Percentiles rank a stretch among this genome's conserved stretches.
Evolutionary conservation across 768 basidiomycete genomes (phyloP).

Genomic region (Rhizopogon vulgaris): DNA sequence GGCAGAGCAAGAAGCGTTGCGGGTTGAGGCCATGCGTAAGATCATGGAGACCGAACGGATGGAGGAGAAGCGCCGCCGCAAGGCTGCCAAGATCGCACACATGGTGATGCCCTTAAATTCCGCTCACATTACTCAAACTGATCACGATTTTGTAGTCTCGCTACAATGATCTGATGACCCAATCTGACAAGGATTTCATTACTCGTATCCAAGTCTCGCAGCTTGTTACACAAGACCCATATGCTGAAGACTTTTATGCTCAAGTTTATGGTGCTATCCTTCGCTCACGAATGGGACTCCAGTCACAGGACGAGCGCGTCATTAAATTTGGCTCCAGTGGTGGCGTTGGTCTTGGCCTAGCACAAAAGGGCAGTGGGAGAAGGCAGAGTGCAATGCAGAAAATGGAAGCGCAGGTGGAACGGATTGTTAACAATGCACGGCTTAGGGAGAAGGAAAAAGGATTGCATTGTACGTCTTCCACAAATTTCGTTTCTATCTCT

Average conservation of each 20-base stretch:
- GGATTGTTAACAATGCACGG: slow-evolving; percentile 89
- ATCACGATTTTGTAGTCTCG: slow-evolving; percentile 50
- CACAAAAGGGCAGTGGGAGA: slow-evolving; percentile 54
- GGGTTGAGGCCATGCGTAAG: slow-evolving; percentile 78
- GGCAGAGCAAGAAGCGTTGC: slow-evolving; percentile 62
- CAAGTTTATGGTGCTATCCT: slow-evolving; percentile 89
- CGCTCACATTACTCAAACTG: neutral
- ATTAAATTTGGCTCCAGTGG: slow-evolving; percentile 79
- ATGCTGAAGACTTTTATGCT: slow-evolving; percentile 97
- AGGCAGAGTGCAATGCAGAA: slow-evolving; percentile 84
- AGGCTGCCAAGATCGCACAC: slow-evolving; percentile 80
- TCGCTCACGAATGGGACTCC: slow-evolving; percentile 71
- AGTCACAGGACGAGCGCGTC: slow-evolving; percentile 69
- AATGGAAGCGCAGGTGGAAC: slow-evolving; percentile 93
- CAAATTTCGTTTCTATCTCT: neutral
- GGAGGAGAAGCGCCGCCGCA: slow-evolving; percentile 78
- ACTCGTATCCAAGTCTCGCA: slow-evolving; percentile 98
- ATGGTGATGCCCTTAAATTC: slow-evolving; percentile 49
- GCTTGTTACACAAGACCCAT: slow-evolving; percentile 94
- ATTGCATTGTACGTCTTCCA: slow-evolving; percentile 40
- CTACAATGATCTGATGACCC: slow-evolving; percentile 94
- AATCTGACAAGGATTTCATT: slow-evolving; percentile 99
- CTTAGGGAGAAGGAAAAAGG: slow-evolving; percentile 83
- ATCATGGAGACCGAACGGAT: slow-evolving; percentile 87
- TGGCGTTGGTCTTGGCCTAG: slow-evolving; percentile 80